phyloP scores from a whole-genome alignment of 2,329 filamentous ascomycete species.

The Atkinsonella texensis region DNA sequence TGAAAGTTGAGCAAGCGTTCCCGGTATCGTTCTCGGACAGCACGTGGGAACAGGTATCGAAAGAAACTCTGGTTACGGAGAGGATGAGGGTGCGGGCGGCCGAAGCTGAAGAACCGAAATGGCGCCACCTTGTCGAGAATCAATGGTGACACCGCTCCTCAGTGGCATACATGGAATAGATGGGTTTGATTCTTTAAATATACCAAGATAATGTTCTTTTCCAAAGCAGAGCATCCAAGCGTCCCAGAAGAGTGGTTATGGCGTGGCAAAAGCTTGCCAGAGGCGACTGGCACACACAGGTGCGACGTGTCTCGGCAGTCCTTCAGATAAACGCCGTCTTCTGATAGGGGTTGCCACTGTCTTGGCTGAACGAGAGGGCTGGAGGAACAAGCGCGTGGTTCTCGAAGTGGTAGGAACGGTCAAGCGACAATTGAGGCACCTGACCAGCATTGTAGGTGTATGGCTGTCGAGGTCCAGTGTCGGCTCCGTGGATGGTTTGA shows the following conservation, averaged over 20 bases:
- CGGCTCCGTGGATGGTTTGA: background rate
- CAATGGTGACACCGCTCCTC: too few species aligned
- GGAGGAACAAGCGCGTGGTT: background rate
- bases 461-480: background rate
- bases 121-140: constrained; percentile 28
- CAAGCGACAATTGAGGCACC: constrained; percentile 1
- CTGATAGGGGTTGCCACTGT: constrained; percentile 14
- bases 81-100: constrained; percentile 20
- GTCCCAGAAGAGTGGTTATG: background rate
- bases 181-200: too few species aligned
- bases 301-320: constrained; percentile 4
- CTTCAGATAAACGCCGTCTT: constrained; percentile 17
- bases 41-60: constrained; percentile 56
- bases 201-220: too few species aligned
- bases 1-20: constrained; percentile 58
- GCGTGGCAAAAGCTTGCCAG: background rate
- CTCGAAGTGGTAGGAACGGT: background rate
- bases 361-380: background rate
- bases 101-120: constrained; percentile 27
- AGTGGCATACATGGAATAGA: too few species aligned
- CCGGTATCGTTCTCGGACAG: constrained; percentile 48
- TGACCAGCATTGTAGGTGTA: background rate
- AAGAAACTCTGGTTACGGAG: constrained; percentile 40
- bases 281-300: background rate
- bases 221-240: background rate